These are phyloP conservation scores for Monotropa hypopitys DNA, from an alignment of 179 eudicot genomes.

Conservation along the genomic window DNA sequence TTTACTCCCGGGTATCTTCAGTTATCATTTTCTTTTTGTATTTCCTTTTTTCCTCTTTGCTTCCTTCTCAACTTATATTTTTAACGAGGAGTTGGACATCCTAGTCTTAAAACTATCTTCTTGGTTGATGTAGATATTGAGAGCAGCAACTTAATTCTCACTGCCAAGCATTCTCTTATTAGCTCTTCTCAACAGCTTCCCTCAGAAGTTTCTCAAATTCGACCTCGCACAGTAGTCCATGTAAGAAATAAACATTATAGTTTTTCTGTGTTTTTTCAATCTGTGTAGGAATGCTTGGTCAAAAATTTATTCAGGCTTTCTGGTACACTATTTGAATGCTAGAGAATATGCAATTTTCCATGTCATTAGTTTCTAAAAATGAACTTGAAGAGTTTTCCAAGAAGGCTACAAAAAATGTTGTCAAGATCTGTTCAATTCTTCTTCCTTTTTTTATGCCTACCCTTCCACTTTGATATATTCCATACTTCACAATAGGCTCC, in stretches of 20 bases:
- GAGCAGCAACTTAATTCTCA: slow-evolving; percentile 55
- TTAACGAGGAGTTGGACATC: neutral
- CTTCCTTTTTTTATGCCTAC: neutral
- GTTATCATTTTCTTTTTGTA: neutral
- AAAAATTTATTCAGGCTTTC: neutral
- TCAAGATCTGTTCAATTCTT: neutral
- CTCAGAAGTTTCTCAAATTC: slow-evolving; percentile 40
- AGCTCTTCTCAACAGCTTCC: slow-evolving; percentile 60
- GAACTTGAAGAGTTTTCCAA: neutral
- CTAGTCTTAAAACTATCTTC: neutral
- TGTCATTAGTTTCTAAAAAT: neutral
- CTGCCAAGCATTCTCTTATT: slow-evolving; percentile 76
- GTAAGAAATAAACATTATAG: slow-evolving; percentile 22
- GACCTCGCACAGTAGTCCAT: slow-evolving; percentile 48
- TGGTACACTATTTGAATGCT: neutral
- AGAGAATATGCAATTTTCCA: neutral
- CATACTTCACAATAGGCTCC: neutral
- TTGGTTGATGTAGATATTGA: slow-evolving; percentile 45
- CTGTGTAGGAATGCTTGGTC: neutral
- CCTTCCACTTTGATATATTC: neutral
- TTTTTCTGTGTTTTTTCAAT: neutral
- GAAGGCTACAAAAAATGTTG: neutral
- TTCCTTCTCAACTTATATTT: neutral
- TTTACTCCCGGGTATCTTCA: neutral
- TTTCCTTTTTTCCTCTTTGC: neutral